Percentiles rank a stretch among this genome's conserved stretches.
phyloP scores from a whole-genome alignment of 768 basidiomycete genomes.

The Candolleomyces aberdarensis region DNA sequence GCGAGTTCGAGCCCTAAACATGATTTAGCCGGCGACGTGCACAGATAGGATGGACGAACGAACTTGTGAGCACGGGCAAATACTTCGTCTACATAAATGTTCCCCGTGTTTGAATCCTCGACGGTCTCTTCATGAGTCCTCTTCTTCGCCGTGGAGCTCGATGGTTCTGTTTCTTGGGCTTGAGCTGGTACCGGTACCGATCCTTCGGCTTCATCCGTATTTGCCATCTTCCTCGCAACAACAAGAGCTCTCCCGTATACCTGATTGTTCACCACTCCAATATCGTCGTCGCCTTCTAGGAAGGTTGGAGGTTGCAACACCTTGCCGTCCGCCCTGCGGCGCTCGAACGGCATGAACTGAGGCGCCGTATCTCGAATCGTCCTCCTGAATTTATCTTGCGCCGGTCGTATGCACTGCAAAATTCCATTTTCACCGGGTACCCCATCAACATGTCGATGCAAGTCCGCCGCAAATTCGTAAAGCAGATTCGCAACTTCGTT shows the following conservation, averaged over 20 bases:
- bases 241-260: no score
- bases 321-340: constrained; percentile 6
- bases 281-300: constrained; percentile 17
- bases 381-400: constrained; percentile 43
- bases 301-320: constrained; percentile 16
- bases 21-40: constrained; percentile 13
- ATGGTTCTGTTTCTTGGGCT: not conserved
- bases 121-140: not conserved
- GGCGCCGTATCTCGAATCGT: constrained; percentile 55
- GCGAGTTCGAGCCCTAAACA: constrained; percentile 63
- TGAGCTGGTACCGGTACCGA: not conserved
- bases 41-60: not conserved
- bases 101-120: not conserved
- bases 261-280: constrained; percentile 17
- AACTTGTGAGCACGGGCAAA: constrained; percentile 16
- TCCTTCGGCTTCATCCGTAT: no score
- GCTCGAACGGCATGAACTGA: constrained; percentile 49
- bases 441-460: constrained; percentile 48
- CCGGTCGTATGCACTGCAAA: constrained; percentile 51
- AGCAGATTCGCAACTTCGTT: constrained; percentile 54
- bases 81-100: constrained; percentile 24
- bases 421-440: constrained; percentile 50
- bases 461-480: constrained; percentile 41
- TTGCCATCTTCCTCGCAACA: no score
- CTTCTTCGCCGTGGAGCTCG: not conserved